phyloP scores from a whole-genome alignment of 2,329 filamentous ascomycete species.

The Didymella pinodella region DNA sequence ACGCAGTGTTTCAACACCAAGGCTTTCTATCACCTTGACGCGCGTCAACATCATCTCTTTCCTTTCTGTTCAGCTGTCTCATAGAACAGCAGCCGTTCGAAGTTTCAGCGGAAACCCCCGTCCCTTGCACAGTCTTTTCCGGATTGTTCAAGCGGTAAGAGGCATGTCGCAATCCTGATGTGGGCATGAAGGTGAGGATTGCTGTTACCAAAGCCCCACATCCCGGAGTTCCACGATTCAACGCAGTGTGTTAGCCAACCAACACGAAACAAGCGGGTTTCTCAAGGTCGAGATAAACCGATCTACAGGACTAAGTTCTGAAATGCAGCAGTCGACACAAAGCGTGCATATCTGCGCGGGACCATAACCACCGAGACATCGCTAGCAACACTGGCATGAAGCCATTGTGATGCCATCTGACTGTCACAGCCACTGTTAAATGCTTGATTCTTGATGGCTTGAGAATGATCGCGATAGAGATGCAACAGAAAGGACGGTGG shows the following conservation, averaged over 20 bases:
- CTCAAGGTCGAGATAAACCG: conserved; percentile 9
- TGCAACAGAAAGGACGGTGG: neutral
- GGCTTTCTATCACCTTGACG: conserved; percentile 10
- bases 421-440: neutral
- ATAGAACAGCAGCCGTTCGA: neutral
- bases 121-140: neutral
- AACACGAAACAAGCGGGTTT: conserved; percentile 5
- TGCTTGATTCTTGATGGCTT: neutral
- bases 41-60: conserved; percentile 13
- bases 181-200: neutral
- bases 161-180: conserved; percentile 1
- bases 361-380: neutral
- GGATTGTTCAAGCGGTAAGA: neutral
- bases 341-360: neutral
- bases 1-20: conserved; percentile 7
- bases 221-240: conserved; percentile 1
- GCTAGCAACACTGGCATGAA: neutral
- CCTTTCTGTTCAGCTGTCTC: conserved; percentile 1
- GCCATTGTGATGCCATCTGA: neutral
- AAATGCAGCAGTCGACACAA: conserved; percentile 2
- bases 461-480: neutral
- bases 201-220: conserved; percentile 11
- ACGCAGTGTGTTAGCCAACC: conserved; percentile 6
- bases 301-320: conserved; percentile 16
- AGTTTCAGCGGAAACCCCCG: neutral